Conservation (phyloP, 768 basidiomycete genomes). For the Cystobasidiopsis lactophilus region DNA sequence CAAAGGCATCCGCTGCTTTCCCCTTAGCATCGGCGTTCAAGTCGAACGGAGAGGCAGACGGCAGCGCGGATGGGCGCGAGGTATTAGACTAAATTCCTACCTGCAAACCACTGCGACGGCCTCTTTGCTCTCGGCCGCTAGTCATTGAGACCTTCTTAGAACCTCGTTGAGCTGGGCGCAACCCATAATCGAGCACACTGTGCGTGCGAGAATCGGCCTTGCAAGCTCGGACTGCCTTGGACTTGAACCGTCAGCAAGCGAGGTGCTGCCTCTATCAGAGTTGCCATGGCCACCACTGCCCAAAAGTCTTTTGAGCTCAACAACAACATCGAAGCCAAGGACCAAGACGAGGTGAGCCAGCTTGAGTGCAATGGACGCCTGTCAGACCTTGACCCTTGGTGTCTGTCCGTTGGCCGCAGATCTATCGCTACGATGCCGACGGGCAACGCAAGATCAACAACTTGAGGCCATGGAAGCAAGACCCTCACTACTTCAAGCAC, state of each 20-base stretch:
- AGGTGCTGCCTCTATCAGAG: too few relatives aligned
- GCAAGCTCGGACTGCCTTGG: too few relatives aligned
- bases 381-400: constrained; percentile 16
- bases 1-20: neutral
- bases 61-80: neutral
- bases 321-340: constrained; percentile 22
- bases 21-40: neutral
- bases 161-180: too few relatives aligned
- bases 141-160: neutral
- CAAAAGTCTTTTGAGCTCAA: constrained; percentile 27
- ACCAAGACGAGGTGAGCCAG: neutral
- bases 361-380: neutral
- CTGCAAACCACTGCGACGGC: neutral
- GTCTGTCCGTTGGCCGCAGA: too few relatives aligned
- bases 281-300: constrained; percentile 9
- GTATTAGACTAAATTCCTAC: neutral
- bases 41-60: neutral
- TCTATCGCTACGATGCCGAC: constrained; percentile 25
- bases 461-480: constrained; percentile 68
- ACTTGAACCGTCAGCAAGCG: too few relatives aligned
- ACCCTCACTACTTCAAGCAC: constrained; percentile 34
- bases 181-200: too few relatives aligned
- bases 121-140: neutral
- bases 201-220: too few relatives aligned
- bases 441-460: constrained; percentile 28